phyloP scores from a whole-genome alignment of 345 rosid species.

The Citrus glauca region DNA sequence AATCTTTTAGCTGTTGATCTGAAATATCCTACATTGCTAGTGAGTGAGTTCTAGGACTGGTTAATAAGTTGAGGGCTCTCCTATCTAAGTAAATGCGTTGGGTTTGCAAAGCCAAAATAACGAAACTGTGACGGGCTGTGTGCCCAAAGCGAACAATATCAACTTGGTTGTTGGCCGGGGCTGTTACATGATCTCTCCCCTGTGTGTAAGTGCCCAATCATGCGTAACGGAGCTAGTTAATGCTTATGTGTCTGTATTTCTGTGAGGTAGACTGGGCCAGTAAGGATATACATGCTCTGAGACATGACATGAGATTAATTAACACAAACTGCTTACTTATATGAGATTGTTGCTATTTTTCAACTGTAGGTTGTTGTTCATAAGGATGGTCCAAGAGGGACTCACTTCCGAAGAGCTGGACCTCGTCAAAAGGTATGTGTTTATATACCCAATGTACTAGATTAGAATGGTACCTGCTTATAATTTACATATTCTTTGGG shows the following conservation, averaged over 20 bases:
- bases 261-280: not conserved
- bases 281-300: not conserved
- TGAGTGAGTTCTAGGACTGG: too few relatives aligned
- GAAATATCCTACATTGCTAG: too few relatives aligned
- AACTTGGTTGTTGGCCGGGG: too few relatives aligned
- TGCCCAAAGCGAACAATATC: too few relatives aligned
- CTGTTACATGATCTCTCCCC: not conserved
- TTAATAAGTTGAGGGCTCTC: too few relatives aligned
- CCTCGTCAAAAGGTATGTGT: conserved; percentile 77
- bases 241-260: not conserved
- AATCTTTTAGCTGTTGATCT: not conserved
- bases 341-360: not conserved
- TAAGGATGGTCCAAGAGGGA: conserved; percentile 71
- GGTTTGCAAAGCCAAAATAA: too few relatives aligned
- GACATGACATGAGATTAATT: not conserved
- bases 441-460: not conserved
- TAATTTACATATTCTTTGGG: not conserved
- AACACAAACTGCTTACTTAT: not conserved
- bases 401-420: conserved; percentile 90
- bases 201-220: not conserved
- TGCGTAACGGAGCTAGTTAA: not conserved
- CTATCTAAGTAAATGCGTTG: too few relatives aligned
- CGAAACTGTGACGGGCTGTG: too few relatives aligned
- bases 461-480: not conserved
- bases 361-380: conserved; percentile 66